Conservation (phyloP, 768 basidiomycete species). For the Amanita pseudoporphyria region DNA sequence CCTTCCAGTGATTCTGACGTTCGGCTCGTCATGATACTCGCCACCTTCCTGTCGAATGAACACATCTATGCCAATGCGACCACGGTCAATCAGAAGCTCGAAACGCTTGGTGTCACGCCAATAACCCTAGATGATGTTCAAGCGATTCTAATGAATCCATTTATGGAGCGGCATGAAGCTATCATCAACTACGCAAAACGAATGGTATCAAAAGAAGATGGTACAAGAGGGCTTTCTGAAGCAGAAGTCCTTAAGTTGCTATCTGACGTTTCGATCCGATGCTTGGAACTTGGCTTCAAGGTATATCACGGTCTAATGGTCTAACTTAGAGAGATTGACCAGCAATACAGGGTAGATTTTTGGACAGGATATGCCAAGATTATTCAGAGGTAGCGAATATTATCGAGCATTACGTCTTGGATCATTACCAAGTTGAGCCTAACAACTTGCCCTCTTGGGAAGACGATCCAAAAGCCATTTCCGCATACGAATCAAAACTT, state of each 20-base stretch:
- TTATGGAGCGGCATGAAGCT: constrained; percentile 47
- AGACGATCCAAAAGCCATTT: constrained; percentile 28
- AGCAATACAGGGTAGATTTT: constrained; percentile 46
- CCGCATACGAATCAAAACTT: constrained; percentile 39
- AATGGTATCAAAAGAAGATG: constrained; percentile 25
- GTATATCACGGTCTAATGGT: constrained; percentile 18
- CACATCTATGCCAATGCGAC: constrained; percentile 20
- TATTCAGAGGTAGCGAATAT: constrained; percentile 32
- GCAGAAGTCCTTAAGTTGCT: constrained; percentile 37
- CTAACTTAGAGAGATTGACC: not conserved
- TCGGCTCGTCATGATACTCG: constrained; percentile 66
- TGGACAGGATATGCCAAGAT: constrained; percentile 44
- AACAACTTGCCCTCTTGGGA: constrained; percentile 49
- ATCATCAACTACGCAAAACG: constrained; percentile 40
- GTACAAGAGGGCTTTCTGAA: constrained; percentile 30
- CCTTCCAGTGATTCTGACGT: constrained; percentile 49
- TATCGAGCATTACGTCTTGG: constrained; percentile 36
- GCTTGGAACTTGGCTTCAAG: constrained; percentile 56
- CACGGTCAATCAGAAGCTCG: constrained; percentile 39
- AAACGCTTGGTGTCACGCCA: constrained; percentile 44
- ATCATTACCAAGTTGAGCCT: constrained; percentile 40
- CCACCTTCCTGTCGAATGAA: constrained; percentile 42
- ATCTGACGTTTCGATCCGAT: constrained; percentile 48
- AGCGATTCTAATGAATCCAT: constrained; percentile 58
- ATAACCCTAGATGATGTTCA: constrained; percentile 49